These are phyloP conservation scores for Paspalum notatum DNA, from an alignment of 176 grass and related monocot species.

Conservation along the genomic window DNA sequence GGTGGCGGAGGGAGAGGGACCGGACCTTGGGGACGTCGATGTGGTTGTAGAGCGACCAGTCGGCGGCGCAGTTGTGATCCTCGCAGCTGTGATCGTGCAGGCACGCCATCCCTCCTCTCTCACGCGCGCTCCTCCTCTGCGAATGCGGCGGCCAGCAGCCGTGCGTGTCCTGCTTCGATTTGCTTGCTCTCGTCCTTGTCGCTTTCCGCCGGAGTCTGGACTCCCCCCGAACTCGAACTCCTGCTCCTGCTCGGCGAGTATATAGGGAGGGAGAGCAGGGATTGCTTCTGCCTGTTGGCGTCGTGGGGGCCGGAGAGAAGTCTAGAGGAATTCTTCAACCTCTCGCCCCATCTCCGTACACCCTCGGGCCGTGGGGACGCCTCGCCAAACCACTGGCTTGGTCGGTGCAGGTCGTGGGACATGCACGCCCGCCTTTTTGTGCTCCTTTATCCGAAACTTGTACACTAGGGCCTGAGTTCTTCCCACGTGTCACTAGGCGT, in stretches of 20 bases:
- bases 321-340: conserved; percentile 33
- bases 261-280: background rate
- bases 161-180: conserved; percentile 32
- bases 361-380: conserved; percentile 11
- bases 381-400: conserved; percentile 5
- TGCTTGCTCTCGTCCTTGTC: conserved; percentile 17
- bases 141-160: conserved; percentile 17
- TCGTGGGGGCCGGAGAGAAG: conserved; percentile 4
- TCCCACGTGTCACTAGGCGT: conserved; percentile 9
- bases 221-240: background rate
- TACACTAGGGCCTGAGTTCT: background rate
- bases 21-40: conserved; percentile 82
- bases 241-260: background rate
- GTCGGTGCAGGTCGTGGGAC: conserved; percentile 16
- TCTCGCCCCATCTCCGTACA: background rate
- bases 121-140: background rate
- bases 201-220: background rate
- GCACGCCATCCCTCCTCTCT: conserved; percentile 65
- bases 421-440: background rate
- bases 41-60: conserved; percentile 97
- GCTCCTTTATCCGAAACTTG: conserved; percentile 28
- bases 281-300: background rate
- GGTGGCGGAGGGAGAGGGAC: background rate
- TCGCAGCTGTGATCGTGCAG: conserved; percentile 94
- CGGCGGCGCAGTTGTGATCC: conserved; percentile 94